Conservation (phyloP, 768 basidiomycete species). For the Tricholoma sp. region DNA sequence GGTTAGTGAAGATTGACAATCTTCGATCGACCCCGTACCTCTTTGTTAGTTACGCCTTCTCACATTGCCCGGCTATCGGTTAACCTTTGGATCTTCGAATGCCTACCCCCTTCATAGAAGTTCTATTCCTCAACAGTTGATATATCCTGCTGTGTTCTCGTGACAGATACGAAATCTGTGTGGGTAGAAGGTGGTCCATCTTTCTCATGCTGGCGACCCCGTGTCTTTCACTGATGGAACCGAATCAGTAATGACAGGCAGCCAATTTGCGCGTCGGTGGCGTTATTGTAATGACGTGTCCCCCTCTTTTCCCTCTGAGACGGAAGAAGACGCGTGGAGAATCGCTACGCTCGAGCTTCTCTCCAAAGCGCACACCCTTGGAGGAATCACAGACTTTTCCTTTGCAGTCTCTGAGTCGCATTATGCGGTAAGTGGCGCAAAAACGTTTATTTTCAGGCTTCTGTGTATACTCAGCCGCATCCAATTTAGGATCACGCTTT, state of each 20-base stretch:
- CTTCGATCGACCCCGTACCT: conserved; percentile 63
- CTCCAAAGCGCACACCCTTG: conserved; percentile 56
- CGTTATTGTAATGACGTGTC: conserved; percentile 46
- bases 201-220: conserved; percentile 2
- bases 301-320: conserved; percentile 21
- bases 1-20: conserved; percentile 65
- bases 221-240: conserved; percentile 9
- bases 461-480: conserved; percentile 6
- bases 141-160: conserved; percentile 51
- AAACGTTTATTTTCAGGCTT: background rate
- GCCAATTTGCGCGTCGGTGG: conserved; percentile 68
- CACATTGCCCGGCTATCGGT: background rate
- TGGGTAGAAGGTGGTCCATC: conserved; percentile 64
- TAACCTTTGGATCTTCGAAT: background rate
- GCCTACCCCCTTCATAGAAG: conserved; percentile 46
- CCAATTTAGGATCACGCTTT: conserved; percentile 58
- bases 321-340: conserved; percentile 60
- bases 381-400: conserved; percentile 47
- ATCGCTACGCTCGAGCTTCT: conserved; percentile 48
- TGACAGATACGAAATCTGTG: conserved; percentile 70
- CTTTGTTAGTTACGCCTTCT: conserved; percentile 47
- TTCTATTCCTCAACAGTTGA: conserved; percentile 53
- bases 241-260: conserved; percentile 40
- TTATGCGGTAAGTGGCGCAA: conserved; percentile 45
- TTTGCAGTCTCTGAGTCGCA: conserved; percentile 58